phyloP scores from a whole-genome alignment of 768 basidiomycete genomes.

The Trametes cinnabarina region DNA sequence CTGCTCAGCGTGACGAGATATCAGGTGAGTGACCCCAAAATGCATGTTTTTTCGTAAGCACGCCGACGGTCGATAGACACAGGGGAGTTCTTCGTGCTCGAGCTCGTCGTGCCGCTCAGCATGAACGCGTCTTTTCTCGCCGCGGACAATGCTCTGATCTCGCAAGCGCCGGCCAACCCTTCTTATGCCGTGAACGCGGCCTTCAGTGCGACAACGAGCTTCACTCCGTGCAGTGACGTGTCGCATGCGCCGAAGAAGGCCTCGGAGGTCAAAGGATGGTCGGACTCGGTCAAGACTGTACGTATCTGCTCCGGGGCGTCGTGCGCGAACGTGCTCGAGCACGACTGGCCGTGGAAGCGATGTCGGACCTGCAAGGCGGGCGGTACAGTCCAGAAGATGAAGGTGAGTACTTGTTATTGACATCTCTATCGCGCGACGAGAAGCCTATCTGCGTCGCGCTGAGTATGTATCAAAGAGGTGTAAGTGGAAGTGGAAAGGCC shows the following conservation, averaged over 20 bases:
- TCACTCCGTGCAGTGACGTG: not conserved
- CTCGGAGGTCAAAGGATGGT: not conserved
- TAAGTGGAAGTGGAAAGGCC: no score
- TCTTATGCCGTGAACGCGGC: not conserved
- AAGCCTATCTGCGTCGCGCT: no score
- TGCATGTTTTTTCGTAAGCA: not conserved
- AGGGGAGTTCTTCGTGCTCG: not conserved
- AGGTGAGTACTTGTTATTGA: not conserved
- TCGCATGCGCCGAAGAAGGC: not conserved
- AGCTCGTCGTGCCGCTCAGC: not conserved
- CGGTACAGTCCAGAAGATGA: not conserved
- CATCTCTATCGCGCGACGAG: no score
- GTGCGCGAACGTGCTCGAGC: slow-evolving; percentile 2
- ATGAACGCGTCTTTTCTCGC: slow-evolving; percentile 3
- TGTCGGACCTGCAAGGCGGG: not conserved
- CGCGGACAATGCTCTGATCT: not conserved
- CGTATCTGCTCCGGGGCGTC: not conserved
- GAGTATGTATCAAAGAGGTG: no score
- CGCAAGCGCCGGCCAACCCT: not conserved
- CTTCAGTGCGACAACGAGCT: not conserved
- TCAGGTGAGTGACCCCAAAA: not conserved
- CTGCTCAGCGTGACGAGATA: not conserved
- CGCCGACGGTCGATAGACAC: not conserved
- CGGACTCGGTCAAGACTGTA: not conserved
- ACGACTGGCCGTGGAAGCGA: not conserved